A percentile compares a stretch with the other conserved stretches of the same genome.
Conservation (phyloP, 768 basidiomycete genomes). For the Tephrocybe sp. region DNA sequence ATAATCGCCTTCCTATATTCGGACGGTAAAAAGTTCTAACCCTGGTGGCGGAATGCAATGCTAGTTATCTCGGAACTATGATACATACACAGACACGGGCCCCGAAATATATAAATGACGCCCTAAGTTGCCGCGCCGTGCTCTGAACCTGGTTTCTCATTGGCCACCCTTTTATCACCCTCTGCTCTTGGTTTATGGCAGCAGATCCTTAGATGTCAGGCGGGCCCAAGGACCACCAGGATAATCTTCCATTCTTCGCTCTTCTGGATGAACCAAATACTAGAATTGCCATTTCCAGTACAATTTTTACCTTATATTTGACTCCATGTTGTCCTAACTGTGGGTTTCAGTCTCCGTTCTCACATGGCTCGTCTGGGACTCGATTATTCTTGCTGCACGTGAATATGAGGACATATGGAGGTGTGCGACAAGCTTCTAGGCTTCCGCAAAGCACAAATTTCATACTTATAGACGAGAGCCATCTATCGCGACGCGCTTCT, state of each 20-base stretch:
- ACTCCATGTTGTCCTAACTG: not conserved
- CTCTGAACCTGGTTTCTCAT: too few species aligned
- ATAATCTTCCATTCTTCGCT: not conserved
- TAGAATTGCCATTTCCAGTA: not conserved
- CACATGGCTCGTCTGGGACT: not conserved
- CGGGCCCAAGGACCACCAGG: not conserved
- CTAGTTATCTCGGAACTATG: too few species aligned
- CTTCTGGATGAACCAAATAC: not conserved
- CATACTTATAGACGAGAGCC: not conserved
- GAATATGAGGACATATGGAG: constrained; percentile 5
- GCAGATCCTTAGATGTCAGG: not conserved
- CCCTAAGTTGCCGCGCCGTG: too few species aligned
- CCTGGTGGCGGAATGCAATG: too few species aligned
- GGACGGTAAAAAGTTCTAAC: too few species aligned
- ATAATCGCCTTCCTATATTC: too few species aligned
- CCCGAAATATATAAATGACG: too few species aligned
- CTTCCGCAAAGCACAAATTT: not conserved
- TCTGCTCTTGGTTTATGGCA: too few species aligned
- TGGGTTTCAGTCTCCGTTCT: not conserved
- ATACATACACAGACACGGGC: too few species aligned
- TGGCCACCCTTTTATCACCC: too few species aligned
- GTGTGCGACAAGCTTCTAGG: not conserved
- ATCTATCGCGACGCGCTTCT: not conserved
- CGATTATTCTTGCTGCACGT: not conserved
- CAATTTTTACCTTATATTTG: not conserved